These are phyloP conservation scores for Marasmius tenuissimus DNA, from an alignment of 1,284 basidiomycete species.

Conservation along the genomic window DNA sequence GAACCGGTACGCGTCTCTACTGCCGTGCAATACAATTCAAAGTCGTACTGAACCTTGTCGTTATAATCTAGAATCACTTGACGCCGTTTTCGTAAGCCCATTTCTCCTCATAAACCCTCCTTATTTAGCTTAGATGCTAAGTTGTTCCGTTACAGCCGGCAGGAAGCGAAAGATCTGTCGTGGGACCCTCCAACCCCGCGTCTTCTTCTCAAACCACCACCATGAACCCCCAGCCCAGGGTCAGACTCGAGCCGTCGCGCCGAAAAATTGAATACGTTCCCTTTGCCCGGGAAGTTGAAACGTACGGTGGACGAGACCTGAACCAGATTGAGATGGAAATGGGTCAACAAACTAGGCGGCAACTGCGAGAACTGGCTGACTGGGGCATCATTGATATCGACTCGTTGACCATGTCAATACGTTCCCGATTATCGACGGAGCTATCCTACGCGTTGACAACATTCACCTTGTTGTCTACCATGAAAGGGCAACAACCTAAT, in stretches of 20 bases:
- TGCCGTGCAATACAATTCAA: conserved; percentile 1
- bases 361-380: conserved; percentile 71
- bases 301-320: conserved; percentile 84
- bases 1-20: conserved; percentile 52
- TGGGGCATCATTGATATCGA: conserved; percentile 90
- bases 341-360: conserved; percentile 47
- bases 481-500: conserved; percentile 60
- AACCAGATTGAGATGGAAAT: conserved; percentile 69
- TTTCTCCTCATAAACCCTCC: neutral
- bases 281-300: conserved; percentile 74
- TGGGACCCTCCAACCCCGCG: conserved; percentile 15
- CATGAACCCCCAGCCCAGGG: conserved; percentile 27
- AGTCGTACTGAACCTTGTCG: conserved; percentile 1
- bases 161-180: conserved; percentile 14
- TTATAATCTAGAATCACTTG: conserved; percentile 12
- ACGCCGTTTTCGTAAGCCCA: conserved; percentile 14
- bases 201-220: conserved; percentile 20
- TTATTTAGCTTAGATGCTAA: conserved; percentile 2
- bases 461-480: conserved; percentile 81
- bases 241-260: conserved; percentile 53
- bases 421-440: conserved; percentile 83
- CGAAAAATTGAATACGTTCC: conserved; percentile 93
- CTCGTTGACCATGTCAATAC: conserved; percentile 84
- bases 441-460: conserved; percentile 90
- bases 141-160: conserved; percentile 26